Evolutionary conservation across 148 eudicot genomes (phyloP), one percentile per base, ranked within the genome.

Genomic region (Camellia japonica): DNA sequence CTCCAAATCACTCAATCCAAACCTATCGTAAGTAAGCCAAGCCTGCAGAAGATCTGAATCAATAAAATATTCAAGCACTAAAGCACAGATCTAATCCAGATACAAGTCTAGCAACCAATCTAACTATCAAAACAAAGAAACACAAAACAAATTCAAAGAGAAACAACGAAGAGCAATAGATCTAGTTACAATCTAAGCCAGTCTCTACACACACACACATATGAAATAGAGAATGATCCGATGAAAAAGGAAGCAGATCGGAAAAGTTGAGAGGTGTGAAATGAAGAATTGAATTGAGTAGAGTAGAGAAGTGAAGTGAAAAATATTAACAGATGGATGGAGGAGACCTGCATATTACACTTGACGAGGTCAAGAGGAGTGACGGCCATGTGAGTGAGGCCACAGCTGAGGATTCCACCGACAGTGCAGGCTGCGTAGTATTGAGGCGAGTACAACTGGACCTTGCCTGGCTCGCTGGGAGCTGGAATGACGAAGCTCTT

Each of bases 281-380:
- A 20, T 0, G 42, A 51, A 15, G n/a, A 49, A 55, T 19, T n/a
- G 5, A 2, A 44, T 52, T 55, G 38, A 73, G 61, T 11, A 12
- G 62, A 7, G 30, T 2, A 3, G 38, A 30, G 38, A 30, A 30
- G 38, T 30, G 38, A 30, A 30, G 38, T 30, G 38, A 30, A 30
- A 1, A 30, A 30, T 30, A 30, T 30, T 30, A 30, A 30, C 38
- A 43, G 16, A 67, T 46, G 3, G 19, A 59, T n/a, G 23, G 3
- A 6, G 43, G 19, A 23, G 68, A 92, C 97, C 93, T 90, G 92
- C 93, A 90, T 92, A 49, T 92, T 92, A 82, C 92, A 92, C 79
- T 92, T 92, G 83, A 92, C 88, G 51, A 92, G 85, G 85, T 92
- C 95, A 44, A 92, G 89, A 64, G 96, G 96, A 78, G 97, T 92